phyloP scores from a whole-genome alignment of 768 basidiomycete genomes.

The Amyloporia xantha region DNA sequence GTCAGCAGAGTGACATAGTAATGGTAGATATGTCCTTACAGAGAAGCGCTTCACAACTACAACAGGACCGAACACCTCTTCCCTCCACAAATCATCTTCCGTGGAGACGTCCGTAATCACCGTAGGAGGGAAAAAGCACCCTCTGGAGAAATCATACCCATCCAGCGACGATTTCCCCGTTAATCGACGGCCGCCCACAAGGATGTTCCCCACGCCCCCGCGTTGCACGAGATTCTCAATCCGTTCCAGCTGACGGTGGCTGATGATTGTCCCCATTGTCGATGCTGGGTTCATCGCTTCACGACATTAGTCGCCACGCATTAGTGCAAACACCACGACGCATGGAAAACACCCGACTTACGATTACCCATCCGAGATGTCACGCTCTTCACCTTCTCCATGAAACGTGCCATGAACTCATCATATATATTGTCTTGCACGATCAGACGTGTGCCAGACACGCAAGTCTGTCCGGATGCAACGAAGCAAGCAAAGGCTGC shows the following conservation, averaged over 20 bases:
- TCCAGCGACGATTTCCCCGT: conserved; percentile 57
- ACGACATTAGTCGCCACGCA: not conserved
- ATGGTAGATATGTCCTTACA: conserved; percentile 32
- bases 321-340: no score
- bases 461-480: conserved; percentile 85
- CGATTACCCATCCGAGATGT: conserved; percentile 71
- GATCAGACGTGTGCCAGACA: conserved; percentile 84
- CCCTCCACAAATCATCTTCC: conserved; percentile 65
- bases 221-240: conserved; percentile 52
- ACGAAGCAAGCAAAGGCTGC: conserved; percentile 79
- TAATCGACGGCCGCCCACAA: conserved; percentile 65
- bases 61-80: conserved; percentile 87
- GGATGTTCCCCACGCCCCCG: conserved; percentile 38
- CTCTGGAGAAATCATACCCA: conserved; percentile 60
- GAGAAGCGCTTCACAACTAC: conserved; percentile 55
- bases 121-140: conserved; percentile 78
- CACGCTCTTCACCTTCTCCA: conserved; percentile 58
- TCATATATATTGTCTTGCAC: conserved; percentile 68
- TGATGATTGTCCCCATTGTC: conserved; percentile 80
- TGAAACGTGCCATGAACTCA: conserved; percentile 53
- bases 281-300: conserved; percentile 63
- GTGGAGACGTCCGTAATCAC: conserved; percentile 53
- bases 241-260: conserved; percentile 51
- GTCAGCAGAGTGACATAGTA: not conserved
- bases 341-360: conserved; percentile 23